These are phyloP conservation scores for Paramyrothecium sp. DNA, from an alignment of 2,329 filamentous ascomycete species.

Conservation along the genomic window DNA sequence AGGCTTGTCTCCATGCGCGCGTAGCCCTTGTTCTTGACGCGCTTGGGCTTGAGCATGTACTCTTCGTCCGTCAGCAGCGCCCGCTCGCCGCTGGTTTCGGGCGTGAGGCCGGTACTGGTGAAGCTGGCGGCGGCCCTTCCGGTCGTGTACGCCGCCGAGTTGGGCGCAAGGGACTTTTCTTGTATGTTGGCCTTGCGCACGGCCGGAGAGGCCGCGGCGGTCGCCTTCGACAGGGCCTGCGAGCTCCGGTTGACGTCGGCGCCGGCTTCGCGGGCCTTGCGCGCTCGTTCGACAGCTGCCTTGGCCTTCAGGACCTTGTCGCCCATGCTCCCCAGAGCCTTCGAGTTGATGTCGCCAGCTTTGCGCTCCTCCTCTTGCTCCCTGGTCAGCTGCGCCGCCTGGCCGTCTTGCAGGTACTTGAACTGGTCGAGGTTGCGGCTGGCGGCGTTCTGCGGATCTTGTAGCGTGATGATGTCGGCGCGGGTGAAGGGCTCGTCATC, in stretches of 20 bases:
- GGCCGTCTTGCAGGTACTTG: slow-evolving; percentile 84
- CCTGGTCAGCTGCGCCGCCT: slow-evolving; percentile 63
- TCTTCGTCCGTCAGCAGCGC: slow-evolving; percentile 90
- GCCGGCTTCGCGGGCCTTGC: slow-evolving; percentile 67
- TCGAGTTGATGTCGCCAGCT: slow-evolving; percentile 71
- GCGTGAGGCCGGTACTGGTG: slow-evolving; percentile 90
- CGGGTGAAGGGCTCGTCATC: slow-evolving; percentile 84
- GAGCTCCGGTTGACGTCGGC: slow-evolving; percentile 55
- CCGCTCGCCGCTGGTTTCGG: slow-evolving; percentile 83
- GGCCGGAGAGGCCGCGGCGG: slow-evolving; percentile 11
- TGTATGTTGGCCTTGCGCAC: slow-evolving; percentile 39
- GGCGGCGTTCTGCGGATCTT: slow-evolving; percentile 89
- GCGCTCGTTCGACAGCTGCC: slow-evolving; percentile 87
- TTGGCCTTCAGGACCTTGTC: slow-evolving; percentile 89
- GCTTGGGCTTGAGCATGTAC: slow-evolving; percentile 89
- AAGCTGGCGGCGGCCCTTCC: slow-evolving; percentile 91
- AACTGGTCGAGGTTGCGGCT: slow-evolving; percentile 82
- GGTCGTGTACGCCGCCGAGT: slow-evolving; percentile 87
- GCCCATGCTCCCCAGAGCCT: slow-evolving; percentile 73
- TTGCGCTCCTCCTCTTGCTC: slow-evolving; percentile 68
- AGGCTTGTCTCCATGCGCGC: slow-evolving; percentile 84
- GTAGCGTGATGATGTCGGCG: slow-evolving; percentile 91
- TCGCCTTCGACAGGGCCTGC: slow-evolving; percentile 38
- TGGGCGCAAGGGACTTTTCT: slow-evolving; percentile 67
- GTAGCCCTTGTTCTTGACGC: slow-evolving; percentile 88